Evolutionary conservation across 2,329 filamentous ascomycete species (phyloP), one percentile per base, ranked within the genome.

Genomic region (Juglanconis juglandina): DNA sequence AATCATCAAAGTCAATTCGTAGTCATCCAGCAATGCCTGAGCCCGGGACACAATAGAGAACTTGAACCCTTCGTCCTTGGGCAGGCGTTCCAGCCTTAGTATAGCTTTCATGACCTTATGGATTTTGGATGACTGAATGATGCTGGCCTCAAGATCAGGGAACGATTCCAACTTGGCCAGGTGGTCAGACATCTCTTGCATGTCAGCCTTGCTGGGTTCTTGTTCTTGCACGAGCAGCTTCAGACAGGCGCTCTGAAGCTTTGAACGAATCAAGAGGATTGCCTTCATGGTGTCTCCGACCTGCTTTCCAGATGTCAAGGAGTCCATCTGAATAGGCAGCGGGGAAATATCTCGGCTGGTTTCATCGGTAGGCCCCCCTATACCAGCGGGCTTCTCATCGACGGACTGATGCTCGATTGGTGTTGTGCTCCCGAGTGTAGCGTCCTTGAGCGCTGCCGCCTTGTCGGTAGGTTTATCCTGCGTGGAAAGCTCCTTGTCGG

Each of bases 11-110:
- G 47, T 46, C 24, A 58, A 32, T 39, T 58, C 55, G 32, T 58
- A 58, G 7, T 58, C 55, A 37, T 58, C 55, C 11, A 51, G 47
- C 47, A 58, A 24, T 7, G 55, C 32, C 48, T 46, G 55, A 24
- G 17, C 32, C 37, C 55, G 47, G 24, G 55, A 50, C 10, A 8
- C 24, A 32, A 48, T 32, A 4, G 55, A 58, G 32, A 58, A 51
- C 10, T n/a, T 50, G 7, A 51, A 44, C 24, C 39, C 55, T 11
- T 57, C 48, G 14, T 58, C 55, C 2, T 34, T 9, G 24, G 55
- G 47, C 5, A 58, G 50, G n/a, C 32, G 37, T 4, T 49, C 55
- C 33, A 56, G 44, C 47, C 35, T 44, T 1, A 58, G 47, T 33
- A 58, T 58, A 24, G 35, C 41, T 39, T 4, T 46, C 10, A 58